Conservation (phyloP, 768 basidiomycete genomes). For the Phlegmacium glaucopus region DNA sequence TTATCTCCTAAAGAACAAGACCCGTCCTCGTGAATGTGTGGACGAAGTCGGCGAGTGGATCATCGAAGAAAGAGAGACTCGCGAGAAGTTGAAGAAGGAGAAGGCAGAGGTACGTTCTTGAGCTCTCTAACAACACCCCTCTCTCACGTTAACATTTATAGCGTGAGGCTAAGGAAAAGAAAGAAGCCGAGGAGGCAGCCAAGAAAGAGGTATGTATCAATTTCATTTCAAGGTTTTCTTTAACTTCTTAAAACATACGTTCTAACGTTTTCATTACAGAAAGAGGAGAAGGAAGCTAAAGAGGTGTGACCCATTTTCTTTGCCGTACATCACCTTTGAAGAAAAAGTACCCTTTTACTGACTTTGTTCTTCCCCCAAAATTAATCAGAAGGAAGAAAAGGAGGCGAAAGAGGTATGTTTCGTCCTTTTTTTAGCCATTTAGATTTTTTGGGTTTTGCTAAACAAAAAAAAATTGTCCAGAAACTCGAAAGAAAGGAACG, state of each 20-base stretch:
- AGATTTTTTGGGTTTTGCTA: no score
- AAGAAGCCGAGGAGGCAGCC: constrained; percentile 62
- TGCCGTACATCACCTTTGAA: constrained; percentile 1
- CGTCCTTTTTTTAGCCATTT: neutral
- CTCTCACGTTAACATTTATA: constrained; percentile 26
- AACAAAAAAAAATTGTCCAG: constrained; percentile 21
- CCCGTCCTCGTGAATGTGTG: constrained; percentile 82
- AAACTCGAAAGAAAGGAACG: constrained; percentile 49
- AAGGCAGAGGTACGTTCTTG: constrained; percentile 46
- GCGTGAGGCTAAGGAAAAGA: constrained; percentile 81
- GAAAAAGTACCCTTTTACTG: constrained; percentile 14
- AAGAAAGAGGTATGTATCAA: constrained; percentile 62
- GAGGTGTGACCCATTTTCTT: constrained; percentile 37
- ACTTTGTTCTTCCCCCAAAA: constrained; percentile 9
- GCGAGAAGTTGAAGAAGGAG: constrained; percentile 84
- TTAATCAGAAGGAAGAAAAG: constrained; percentile 46
- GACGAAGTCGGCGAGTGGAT: constrained; percentile 79
- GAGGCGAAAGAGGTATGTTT: constrained; percentile 51
- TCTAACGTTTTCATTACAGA: no score
- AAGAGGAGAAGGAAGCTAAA: constrained; percentile 48
- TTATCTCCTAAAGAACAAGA: constrained; percentile 86
- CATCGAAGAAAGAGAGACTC: constrained; percentile 75
- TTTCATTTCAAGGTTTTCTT: no score
- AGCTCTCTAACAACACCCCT: constrained; percentile 1
- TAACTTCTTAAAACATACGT: no score